These are phyloP conservation scores for Moesziomyces sp. DNA, from an alignment of 1,284 basidiomycete species.

Conservation along the genomic window DNA sequence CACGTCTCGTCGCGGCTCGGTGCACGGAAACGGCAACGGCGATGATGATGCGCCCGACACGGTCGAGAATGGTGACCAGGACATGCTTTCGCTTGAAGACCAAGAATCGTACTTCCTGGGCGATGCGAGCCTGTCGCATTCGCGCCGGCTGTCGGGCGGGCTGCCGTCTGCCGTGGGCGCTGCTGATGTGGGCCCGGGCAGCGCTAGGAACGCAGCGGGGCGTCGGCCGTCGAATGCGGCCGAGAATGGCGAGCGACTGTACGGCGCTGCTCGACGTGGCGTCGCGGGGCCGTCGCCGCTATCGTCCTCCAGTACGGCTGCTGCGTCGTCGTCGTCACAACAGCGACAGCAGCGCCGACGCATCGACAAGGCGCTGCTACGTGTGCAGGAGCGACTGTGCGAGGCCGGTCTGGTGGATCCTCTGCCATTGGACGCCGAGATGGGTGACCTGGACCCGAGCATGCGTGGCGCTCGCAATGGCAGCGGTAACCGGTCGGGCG, in stretches of 20 bases:
- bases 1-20: not conserved
- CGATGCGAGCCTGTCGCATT: constrained; percentile 25
- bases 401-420: constrained; percentile 59
- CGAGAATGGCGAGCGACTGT: constrained; percentile 37
- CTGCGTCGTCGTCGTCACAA: constrained; percentile 5
- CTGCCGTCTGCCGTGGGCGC: constrained; percentile 17
- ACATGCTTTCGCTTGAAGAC: constrained; percentile 46
- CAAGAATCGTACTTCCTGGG: constrained; percentile 46
- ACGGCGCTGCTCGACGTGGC: constrained; percentile 13
- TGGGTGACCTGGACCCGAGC: constrained; percentile 60
- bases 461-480: constrained; percentile 5
- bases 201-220: constrained; percentile 10
- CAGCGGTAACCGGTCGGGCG: constrained; percentile 13
- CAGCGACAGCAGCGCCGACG: constrained; percentile 27
- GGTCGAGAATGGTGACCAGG: constrained; percentile 23
- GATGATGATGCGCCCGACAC: constrained; percentile 2
- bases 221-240: constrained; percentile 18
- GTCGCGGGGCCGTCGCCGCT: constrained; percentile 5
- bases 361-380: constrained; percentile 56
- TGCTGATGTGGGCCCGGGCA: constrained; percentile 11
- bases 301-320: not conserved
- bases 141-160: constrained; percentile 9
- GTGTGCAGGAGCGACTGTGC: constrained; percentile 56
- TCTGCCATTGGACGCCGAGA: constrained; percentile 60
- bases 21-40: constrained; percentile 4